These are phyloP conservation scores for Calonectria fujianensis DNA, from an alignment of 2,329 filamentous ascomycete species.

Conservation along the genomic window DNA sequence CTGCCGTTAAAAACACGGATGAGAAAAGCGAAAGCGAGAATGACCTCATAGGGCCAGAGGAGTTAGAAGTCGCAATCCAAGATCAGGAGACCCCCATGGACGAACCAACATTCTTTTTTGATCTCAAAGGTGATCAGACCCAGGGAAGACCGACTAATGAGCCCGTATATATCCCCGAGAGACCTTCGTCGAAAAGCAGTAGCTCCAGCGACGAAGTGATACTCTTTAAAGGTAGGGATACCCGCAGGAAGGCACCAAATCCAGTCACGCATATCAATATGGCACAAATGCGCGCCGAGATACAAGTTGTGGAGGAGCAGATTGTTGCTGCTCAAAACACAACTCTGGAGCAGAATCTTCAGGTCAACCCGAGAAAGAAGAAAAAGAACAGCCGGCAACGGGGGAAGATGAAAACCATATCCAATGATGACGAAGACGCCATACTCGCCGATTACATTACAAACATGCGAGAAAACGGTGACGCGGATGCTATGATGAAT, in stretches of 20 bases:
- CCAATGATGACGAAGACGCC: conserved; percentile 69
- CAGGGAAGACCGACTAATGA: conserved; percentile 4
- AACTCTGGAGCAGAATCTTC: conserved; percentile 24
- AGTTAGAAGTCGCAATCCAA: conserved; percentile 48
- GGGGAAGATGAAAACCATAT: conserved; percentile 43
- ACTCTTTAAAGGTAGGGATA: conserved; percentile 76
- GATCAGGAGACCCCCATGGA: conserved; percentile 15
- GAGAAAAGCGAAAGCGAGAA: conserved; percentile 4
- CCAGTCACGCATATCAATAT: conserved; percentile 47
- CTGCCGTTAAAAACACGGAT: conserved; percentile 20
- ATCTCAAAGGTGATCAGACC: conserved; percentile 57
- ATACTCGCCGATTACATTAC: conserved; percentile 82
- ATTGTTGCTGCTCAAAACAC: conserved; percentile 37
- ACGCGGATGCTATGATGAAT: conserved; percentile 76
- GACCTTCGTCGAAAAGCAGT: conserved; percentile 49
- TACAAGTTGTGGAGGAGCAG: conserved; percentile 55
- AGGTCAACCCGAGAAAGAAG: conserved; percentile 30
- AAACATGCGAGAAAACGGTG: conserved; percentile 74
- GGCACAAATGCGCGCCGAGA: conserved; percentile 58
- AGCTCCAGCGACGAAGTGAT: conserved; percentile 81
- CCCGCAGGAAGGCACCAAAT: conserved; percentile 52
- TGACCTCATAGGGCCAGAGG: conserved; percentile 49
- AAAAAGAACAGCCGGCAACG: conserved; percentile 46
- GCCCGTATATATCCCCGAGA: conserved; percentile 44
- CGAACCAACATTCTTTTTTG: conserved; percentile 60